phyloP scores from a whole-genome alignment of 2,329 filamentous ascomycete species.

The Fusarium cyanostomum region DNA sequence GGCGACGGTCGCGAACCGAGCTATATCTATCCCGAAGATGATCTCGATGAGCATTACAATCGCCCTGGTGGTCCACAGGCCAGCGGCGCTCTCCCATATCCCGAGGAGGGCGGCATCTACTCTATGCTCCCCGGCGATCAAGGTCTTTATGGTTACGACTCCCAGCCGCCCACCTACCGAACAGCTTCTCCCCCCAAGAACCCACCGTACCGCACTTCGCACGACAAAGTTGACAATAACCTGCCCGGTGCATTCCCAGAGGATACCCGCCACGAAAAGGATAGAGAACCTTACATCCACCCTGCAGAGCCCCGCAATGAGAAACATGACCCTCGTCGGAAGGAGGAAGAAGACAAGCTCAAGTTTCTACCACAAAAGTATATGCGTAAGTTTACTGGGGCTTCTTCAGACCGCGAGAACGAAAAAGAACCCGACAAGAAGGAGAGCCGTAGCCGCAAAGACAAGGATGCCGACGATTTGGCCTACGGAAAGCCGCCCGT shows the following conservation, averaged over 20 bases:
- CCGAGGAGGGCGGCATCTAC: conserved; percentile 51
- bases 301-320: conserved; percentile 21
- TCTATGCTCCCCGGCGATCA: conserved; percentile 51
- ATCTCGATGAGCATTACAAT: conserved; percentile 51
- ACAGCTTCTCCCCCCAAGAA: conserved; percentile 48
- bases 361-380: conserved; percentile 61
- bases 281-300: conserved; percentile 35
- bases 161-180: conserved; percentile 47
- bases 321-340: conserved; percentile 11
- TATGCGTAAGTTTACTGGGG: conserved; percentile 48
- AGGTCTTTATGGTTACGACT: conserved; percentile 53
- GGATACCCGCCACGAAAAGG: conserved; percentile 44
- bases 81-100: conserved; percentile 50
- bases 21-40: conserved; percentile 55
- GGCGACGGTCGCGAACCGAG: conserved; percentile 57
- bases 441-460: conserved; percentile 50
- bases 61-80: conserved; percentile 48
- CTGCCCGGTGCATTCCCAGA: conserved; percentile 49
- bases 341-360: conserved; percentile 50
- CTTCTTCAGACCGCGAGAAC: conserved; percentile 41
- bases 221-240: conserved; percentile 45
- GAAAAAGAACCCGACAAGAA: conserved; percentile 43
- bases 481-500: conserved; percentile 57
- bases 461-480: conserved; percentile 56
- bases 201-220: conserved; percentile 51